Conservation (phyloP, 371 early-diverging fungal species). For the Mortierella sp. region DNA sequence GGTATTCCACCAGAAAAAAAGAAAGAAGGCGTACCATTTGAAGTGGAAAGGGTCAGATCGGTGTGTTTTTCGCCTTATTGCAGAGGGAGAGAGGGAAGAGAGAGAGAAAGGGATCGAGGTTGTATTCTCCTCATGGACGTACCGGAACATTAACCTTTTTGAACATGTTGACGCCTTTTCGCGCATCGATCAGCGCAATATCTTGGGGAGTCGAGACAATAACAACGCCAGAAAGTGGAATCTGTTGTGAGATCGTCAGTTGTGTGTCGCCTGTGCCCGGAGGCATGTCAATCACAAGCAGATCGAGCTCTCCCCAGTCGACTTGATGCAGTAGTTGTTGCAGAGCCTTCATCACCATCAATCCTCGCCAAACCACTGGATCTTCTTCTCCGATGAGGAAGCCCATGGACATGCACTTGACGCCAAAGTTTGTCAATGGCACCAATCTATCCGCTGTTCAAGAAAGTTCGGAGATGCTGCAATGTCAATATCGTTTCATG, state of each 20-base stretch:
- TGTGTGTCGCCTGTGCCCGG: slow-evolving; percentile 95
- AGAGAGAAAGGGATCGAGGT: no score
- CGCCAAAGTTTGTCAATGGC: slow-evolving; percentile 84
- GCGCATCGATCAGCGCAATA: slow-evolving; percentile 85
- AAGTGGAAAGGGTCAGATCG: not conserved
- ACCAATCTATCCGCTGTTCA: slow-evolving; percentile 64
- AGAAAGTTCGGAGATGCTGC: not conserved
- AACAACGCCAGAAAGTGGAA: slow-evolving; percentile 81
- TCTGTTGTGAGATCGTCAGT: slow-evolving; percentile 84
- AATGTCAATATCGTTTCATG: slow-evolving; percentile 1
- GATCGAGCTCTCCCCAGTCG: slow-evolving; percentile 82
- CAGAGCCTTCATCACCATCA: slow-evolving; percentile 95
- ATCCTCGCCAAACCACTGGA: slow-evolving; percentile 91
- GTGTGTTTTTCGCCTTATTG: not conserved
- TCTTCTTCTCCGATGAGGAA: slow-evolving; percentile 81
- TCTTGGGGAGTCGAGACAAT: slow-evolving; percentile 94
- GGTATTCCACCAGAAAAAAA: not conserved
- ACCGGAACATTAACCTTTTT: slow-evolving; percentile 85
- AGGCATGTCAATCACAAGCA: slow-evolving; percentile 91
- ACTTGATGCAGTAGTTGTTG: slow-evolving; percentile 89
- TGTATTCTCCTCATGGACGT: slow-evolving; percentile 38
- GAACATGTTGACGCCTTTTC: slow-evolving; percentile 87
- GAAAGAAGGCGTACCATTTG: not conserved
- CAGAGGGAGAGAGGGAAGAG: no score
- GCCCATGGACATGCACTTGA: slow-evolving; percentile 94